phyloP scores from a whole-genome alignment of 2,329 filamentous ascomycete species.

The Xylaria sp. region DNA sequence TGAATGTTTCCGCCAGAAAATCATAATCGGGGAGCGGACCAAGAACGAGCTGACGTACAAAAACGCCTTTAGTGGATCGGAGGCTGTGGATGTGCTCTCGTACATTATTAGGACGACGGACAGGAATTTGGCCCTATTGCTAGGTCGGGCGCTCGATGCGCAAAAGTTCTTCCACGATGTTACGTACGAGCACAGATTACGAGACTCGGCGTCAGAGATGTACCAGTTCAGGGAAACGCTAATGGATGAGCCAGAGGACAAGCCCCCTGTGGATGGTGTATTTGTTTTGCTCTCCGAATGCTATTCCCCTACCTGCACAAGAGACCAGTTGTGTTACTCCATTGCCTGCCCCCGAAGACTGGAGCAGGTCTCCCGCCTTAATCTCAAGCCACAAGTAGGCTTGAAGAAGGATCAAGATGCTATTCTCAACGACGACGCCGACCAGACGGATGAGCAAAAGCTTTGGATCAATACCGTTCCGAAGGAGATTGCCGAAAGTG shows the following conservation, averaged over 20 bases:
- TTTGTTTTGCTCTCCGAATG: slow-evolving; percentile 97
- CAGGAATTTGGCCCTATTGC: slow-evolving; percentile 87
- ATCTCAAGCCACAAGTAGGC: slow-evolving; percentile 91
- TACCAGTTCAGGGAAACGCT: slow-evolving; percentile 97
- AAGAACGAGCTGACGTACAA: slow-evolving; percentile 99
- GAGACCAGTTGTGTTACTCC: slow-evolving; percentile 95
- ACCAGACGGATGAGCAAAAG: slow-evolving; percentile 94
- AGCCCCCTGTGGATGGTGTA: slow-evolving; percentile 84
- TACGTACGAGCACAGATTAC: slow-evolving; percentile 93
- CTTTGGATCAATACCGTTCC: slow-evolving; percentile 99
- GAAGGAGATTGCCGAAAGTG: slow-evolving; percentile 90
- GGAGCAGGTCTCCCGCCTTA: slow-evolving; percentile 93
- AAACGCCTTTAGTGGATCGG: slow-evolving; percentile 93
- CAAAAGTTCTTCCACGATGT: slow-evolving; percentile 99
- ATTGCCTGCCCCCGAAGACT: slow-evolving; percentile 94
- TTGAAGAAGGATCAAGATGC: slow-evolving; percentile 72
- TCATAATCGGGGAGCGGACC: slow-evolving; percentile 84
- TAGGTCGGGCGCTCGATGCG: slow-evolving; percentile 91
- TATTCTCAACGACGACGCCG: slow-evolving; percentile 75
- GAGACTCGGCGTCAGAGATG: slow-evolving; percentile 93
- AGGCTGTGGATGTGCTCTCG: slow-evolving; percentile 93
- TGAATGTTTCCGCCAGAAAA: slow-evolving; percentile 89
- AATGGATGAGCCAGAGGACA: slow-evolving; percentile 82
- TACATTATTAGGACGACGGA: slow-evolving; percentile 98
- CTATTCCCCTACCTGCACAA: slow-evolving; percentile 96